Conservation (phyloP, 1,284 basidiomycete species). For the Ceratobasidium theobromae region DNA sequence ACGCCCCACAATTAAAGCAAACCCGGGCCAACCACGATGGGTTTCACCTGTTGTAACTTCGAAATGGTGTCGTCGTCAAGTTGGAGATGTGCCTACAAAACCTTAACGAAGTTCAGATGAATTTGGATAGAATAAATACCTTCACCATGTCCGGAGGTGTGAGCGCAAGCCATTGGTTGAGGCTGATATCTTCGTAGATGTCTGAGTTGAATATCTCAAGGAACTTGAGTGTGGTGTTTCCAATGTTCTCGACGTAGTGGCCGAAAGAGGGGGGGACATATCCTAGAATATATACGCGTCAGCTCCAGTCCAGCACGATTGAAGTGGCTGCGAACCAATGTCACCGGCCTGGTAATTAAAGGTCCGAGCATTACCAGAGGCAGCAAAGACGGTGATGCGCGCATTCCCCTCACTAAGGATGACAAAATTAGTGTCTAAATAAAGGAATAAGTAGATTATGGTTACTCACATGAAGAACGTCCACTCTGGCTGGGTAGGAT, state of each 20-base stretch:
- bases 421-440: neutral
- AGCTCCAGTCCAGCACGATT: neutral
- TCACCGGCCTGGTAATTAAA: conserved; percentile 43
- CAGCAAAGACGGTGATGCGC: conserved; percentile 41
- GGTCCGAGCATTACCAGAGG: neutral
- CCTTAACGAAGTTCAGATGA: neutral
- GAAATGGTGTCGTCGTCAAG: conserved; percentile 56
- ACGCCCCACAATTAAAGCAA: neutral
- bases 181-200: conserved; percentile 59
- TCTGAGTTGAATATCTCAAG: conserved; percentile 67
- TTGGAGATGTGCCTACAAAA: conserved; percentile 51
- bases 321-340: conserved; percentile 51
- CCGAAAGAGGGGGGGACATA: conserved; percentile 61
- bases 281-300: conserved; percentile 38
- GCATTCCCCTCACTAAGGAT: conserved; percentile 53
- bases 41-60: conserved; percentile 57
- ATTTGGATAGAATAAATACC: conserved; percentile 10
- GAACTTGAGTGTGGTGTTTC: conserved; percentile 61
- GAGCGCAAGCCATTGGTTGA: conserved; percentile 63
- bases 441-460: neutral
- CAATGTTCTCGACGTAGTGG: conserved; percentile 70
- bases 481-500: conserved; percentile 38
- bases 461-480: conserved; percentile 38
- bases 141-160: conserved; percentile 63
- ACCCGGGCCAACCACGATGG: conserved; percentile 50